Evolutionary conservation across 805 yeast species (phyloP).

Genomic region (Saccharomycodes ludwigii): DNA sequence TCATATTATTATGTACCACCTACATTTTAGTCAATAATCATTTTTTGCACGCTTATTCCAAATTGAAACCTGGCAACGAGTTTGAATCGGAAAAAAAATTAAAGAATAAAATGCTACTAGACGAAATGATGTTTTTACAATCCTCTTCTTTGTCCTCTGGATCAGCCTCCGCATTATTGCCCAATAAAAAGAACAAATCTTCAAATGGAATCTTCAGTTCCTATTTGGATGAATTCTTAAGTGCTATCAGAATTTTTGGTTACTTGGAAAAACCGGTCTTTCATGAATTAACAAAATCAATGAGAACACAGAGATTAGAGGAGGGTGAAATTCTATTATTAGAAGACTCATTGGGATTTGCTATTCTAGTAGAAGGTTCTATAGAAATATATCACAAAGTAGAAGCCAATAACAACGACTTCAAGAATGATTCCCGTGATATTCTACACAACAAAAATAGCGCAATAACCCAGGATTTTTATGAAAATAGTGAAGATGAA

Average conservation of each 20-base stretch:
- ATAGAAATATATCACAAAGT: conserved; percentile 64
- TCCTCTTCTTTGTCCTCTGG: not conserved
- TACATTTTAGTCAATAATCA: conserved; percentile 4
- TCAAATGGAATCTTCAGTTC: conserved; percentile 31
- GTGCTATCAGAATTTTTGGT: conserved; percentile 90
- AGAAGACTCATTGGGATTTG: conserved; percentile 71
- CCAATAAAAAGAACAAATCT: conserved; percentile 1
- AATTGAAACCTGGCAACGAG: conserved; percentile 5
- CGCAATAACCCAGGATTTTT: not conserved
- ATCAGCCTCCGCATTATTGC: not conserved
- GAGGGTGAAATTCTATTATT: conserved; percentile 65
- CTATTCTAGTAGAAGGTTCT: conserved; percentile 86
- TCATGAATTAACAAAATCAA: conserved; percentile 81
- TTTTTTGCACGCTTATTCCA: conserved; percentile 5
- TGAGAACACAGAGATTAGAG: conserved; percentile 77
- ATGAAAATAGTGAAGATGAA: conserved; percentile 8
- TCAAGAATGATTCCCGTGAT: not conserved
- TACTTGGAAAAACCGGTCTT: conserved; percentile 83
- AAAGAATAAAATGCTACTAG: conserved; percentile 1
- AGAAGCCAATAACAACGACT: conserved; percentile 19
- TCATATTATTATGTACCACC: conserved; percentile 4
- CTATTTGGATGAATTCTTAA: conserved; percentile 77
- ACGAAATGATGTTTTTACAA: not conserved
- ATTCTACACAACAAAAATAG: not conserved
- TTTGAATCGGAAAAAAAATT: conserved; percentile 3